A percentile compares a stretch with the other conserved stretches of the same genome.
Evolutionary conservation across 140 eudicot species (phyloP).

Genomic region (Bidens hawaiensis): DNA sequence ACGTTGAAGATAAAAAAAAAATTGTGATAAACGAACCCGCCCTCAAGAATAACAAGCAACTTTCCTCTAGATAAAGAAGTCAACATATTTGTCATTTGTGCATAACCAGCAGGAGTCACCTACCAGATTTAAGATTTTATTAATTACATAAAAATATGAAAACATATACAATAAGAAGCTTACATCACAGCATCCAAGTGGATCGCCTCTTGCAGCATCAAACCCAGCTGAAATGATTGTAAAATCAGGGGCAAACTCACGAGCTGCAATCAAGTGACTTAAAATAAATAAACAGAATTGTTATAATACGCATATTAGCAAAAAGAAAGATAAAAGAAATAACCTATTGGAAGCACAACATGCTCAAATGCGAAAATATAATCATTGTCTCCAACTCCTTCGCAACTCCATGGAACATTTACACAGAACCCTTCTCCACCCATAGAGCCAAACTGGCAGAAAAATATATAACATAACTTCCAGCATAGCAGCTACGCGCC

Average conservation of each 20-base stretch:
- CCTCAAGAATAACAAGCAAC: slow-evolving; percentile 93
- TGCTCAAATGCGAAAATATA: slow-evolving; percentile 86
- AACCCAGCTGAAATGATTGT: slow-evolving; percentile 97
- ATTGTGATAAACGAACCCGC: slow-evolving; percentile 67
- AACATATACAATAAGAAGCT: slow-evolving; percentile 18
- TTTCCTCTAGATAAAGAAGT: slow-evolving; percentile 69
- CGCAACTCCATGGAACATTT: slow-evolving; percentile 95
- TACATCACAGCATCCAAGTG: slow-evolving; percentile 99
- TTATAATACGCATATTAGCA: not conserved
- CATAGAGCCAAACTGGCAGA: slow-evolving; percentile 70
- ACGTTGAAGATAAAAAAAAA: not conserved
- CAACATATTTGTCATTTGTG: slow-evolving; percentile 90
- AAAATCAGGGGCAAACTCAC: slow-evolving; percentile 79
- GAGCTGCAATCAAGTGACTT: slow-evolving; percentile 49
- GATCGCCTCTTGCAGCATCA: slow-evolving; percentile 99
- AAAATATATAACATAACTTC: too few relatives aligned
- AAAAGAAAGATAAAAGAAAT: not conserved
- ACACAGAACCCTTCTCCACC: slow-evolving; percentile 98
- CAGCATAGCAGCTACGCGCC: too few relatives aligned
- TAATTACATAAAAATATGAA: not conserved
- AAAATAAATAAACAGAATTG: slow-evolving; percentile 6
- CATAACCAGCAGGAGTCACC: slow-evolving; percentile 96
- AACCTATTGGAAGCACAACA: slow-evolving; percentile 90
- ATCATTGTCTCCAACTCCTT: slow-evolving; percentile 95
- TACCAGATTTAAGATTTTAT: slow-evolving; percentile 22